Percentiles rank a stretch among this genome's conserved stretches.
phyloP scores from a whole-genome alignment of 2,329 filamentous ascomycete genomes.

The Pseudogymnoascus sp. region DNA sequence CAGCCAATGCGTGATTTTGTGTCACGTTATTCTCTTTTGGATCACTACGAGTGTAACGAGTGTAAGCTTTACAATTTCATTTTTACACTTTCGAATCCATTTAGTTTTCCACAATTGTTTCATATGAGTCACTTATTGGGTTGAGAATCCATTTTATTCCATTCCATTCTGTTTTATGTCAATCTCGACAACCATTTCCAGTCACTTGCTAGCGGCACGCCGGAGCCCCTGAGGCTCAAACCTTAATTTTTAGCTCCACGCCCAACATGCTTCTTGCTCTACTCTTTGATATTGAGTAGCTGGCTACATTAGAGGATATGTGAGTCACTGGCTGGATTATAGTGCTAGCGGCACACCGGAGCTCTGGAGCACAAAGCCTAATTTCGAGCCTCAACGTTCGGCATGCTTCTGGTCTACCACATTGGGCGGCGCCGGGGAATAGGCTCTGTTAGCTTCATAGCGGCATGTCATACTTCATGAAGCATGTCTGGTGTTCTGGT shows the following conservation, averaged over 20 bases:
- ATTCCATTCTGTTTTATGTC: not conserved
- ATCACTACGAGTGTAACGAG: not conserved
- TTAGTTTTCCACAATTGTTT: not conserved
- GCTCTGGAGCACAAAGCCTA: not conserved
- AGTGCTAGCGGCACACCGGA: not conserved
- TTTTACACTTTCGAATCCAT: not conserved
- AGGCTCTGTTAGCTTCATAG: not conserved
- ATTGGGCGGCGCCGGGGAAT: not conserved
- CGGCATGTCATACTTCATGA: not conserved
- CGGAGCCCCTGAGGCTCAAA: conserved; percentile 1
- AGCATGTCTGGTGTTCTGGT: not conserved
- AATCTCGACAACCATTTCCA: not conserved
- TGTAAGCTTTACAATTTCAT: not conserved
- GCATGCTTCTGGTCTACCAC: not conserved
- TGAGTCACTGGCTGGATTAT: not conserved
- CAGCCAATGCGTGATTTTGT: conserved; percentile 1
- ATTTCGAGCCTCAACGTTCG: not conserved
- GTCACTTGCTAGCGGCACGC: not conserved
- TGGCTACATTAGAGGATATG: not conserved
- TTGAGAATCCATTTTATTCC: not conserved
- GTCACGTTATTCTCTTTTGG: not conserved
- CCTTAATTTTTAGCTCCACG: not conserved
- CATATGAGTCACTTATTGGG: not conserved
- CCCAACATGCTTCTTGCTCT: not conserved
- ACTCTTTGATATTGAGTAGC: not conserved